Evolutionary conservation across 1,139 yeast genomes (phyloP), one percentile per base, ranked within the genome.

Genomic region (Scheffersomyces illinoinensis): DNA sequence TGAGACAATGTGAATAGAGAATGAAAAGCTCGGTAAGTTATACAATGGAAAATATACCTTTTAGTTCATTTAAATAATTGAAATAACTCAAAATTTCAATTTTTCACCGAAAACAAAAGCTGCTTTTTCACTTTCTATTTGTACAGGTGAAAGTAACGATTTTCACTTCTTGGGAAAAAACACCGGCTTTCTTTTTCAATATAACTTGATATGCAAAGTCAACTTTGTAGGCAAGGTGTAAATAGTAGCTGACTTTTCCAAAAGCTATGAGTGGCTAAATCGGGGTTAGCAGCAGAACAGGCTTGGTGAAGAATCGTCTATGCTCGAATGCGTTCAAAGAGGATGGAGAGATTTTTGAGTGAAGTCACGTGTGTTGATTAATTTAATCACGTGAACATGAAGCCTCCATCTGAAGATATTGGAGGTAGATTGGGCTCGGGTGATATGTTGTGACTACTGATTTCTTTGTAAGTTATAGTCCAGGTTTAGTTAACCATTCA

Each of bases 291-390:
- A 33, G 43, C 43, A 33, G 43, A 33, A 33, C 43, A 10, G 17
- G 17, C 10, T 33, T 33, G 43, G 43, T 33, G 43, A 33, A 33
- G 43, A 33, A 33, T 33, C 14, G 14, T 33, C 43, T 33, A 17
- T 33, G 7, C 43, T 5, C 43, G 43, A 12, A 33, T 33, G 43
- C 43, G 43, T 33, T 33, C 17, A 33, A 33, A 21, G 39, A 50
- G 57, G 54, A 52, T 53, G 24, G 43, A 56, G 52, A 52, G 53
- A 54, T 49, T 56, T 56, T 52, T 39, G 53, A 47, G 5, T 21
- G 39, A 51, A 54, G 43, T 50, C 20, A 56, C 53, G 53, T 55
- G 58, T 53, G 53, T 20, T n/a, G 46, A 53, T 56, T 50, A 43
- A 33, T 12, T 8, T 10, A 14, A 5, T 33, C 43, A 33, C 43